Evolutionary conservation across 768 basidiomycete genomes (phyloP), one percentile per base, ranked within the genome.

Genomic region (Mycena amicta): DNA sequence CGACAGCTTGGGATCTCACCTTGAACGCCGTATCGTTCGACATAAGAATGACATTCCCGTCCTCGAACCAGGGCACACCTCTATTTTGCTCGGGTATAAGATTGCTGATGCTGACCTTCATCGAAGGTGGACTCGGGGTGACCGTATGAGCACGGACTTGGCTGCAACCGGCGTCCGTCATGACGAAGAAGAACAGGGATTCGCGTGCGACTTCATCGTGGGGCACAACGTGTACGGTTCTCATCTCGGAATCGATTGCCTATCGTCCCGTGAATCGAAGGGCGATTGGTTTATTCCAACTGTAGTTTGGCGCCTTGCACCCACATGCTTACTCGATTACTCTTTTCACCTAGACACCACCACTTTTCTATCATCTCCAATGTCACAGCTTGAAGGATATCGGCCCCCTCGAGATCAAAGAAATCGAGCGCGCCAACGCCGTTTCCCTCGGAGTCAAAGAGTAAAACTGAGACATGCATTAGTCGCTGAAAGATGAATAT

Each of bases 271-370:
- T n/a, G n/a, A n/a, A n/a, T n/a, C n/a, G n/a, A n/a, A n/a, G n/a
- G n/a, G n/a, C n/a, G n/a, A n/a, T 43, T 29, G 51, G 51, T 40
- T 37, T 53, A 26, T 59, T 49, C n/a, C n/a, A n/a, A n/a, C n/a
- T n/a, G n/a, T 49, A 67, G 28, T 20, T 57, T 54, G n/a, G 52
- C 37, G 20, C 93, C 92, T 71, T 92, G 91, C 3, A 95, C 80
- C 90, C 92, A 96, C 71, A 93, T 79, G 3, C 72, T 76, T 2
- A 57, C 66, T 20, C 91, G 80, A 72, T 95, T 95, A 51, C 81
- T 78, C 4, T 66, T 66, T 66, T 91, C 87, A 0, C 93, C 93
- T 40, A 89, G 68, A 65, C 90, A 91, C 92, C 92, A 95, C 94
- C 94, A 95, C 68, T 89, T 92, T 71, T 95, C 94, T 23, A 95